Conservation (phyloP, 208 protist species). For the Trypanosoma avium region DNA sequence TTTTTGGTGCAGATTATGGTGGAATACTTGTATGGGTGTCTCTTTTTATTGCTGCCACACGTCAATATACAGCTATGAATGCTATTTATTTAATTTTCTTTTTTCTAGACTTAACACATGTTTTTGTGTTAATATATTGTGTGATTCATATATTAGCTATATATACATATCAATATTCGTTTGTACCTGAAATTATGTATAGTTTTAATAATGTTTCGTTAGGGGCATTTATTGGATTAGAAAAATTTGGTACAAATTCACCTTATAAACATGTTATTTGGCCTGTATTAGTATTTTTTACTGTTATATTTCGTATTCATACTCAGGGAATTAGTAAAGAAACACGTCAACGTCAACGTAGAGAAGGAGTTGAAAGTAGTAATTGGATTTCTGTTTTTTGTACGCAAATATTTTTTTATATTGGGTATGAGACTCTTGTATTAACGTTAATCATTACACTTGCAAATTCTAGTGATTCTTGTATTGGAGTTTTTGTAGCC, state of each 20-base stretch:
- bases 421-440: slow-evolving; percentile 22
- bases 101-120: slow-evolving; percentile 22
- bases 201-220: slow-evolving; percentile 3
- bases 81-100: slow-evolving; percentile 30
- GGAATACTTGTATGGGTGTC: slow-evolving; percentile 21
- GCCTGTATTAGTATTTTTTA: slow-evolving; percentile 29
- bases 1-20: slow-evolving; percentile 28
- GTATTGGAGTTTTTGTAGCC: slow-evolving; percentile 4
- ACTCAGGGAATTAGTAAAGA: slow-evolving; percentile 11
- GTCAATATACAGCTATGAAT: slow-evolving; percentile 6
- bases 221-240: slow-evolving; percentile 21
- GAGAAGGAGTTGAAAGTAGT: slow-evolving; percentile 22
- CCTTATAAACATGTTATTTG: slow-evolving; percentile 13
- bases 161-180: slow-evolving; percentile 32
- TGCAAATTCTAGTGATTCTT: slow-evolving; percentile 1
- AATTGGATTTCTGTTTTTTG: slow-evolving; percentile 19
- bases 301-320: slow-evolving; percentile 22
- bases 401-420: slow-evolving; percentile 24
- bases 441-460: slow-evolving; percentile 22
- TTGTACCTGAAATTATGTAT: slow-evolving; percentile 20
- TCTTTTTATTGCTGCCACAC: slow-evolving; percentile 12
- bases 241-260: slow-evolving; percentile 4
- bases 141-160: slow-evolving; percentile 25
- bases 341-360: slow-evolving; percentile 11
- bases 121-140: slow-evolving; percentile 30